Percentiles rank a stretch among this genome's conserved stretches.
Conservation (phyloP, 164 flowering plant genomes). For the Stephania cephalantha region DNA sequence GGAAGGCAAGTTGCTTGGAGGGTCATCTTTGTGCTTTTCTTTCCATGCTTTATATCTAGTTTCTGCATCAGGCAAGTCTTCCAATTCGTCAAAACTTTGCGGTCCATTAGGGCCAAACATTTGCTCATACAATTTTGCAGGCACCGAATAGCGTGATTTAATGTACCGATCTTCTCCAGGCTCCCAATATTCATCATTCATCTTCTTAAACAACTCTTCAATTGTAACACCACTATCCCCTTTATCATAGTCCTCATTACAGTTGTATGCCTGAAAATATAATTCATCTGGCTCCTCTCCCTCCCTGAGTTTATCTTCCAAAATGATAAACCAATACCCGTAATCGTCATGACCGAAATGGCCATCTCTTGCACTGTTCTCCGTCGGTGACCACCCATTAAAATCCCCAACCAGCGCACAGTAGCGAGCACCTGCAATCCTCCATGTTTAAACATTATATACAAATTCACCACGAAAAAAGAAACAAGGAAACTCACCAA, state of each 20-base stretch:
- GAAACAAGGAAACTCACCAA: neutral
- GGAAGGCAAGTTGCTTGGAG: conserved; percentile 61
- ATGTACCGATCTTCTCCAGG: conserved; percentile 81
- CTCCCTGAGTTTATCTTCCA: conserved; percentile 82
- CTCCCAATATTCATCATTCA: conserved; percentile 91
- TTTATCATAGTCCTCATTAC: conserved; percentile 86
- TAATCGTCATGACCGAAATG: conserved; percentile 82
- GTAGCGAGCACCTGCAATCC: conserved; percentile 72
- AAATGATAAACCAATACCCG: conserved; percentile 87
- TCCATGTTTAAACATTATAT: conserved; percentile 10
- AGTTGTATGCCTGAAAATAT: conserved; percentile 88
- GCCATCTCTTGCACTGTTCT: conserved; percentile 84
- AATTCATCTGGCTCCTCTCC: conserved; percentile 76
- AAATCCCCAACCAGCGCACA: conserved; percentile 89
- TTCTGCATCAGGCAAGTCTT: conserved; percentile 77
- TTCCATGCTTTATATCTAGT: conserved; percentile 80
- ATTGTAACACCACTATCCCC: conserved; percentile 80
- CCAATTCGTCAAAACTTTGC: conserved; percentile 76
- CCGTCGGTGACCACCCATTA: conserved; percentile 93
- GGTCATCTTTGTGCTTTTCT: conserved; percentile 83
- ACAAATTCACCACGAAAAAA: neutral
- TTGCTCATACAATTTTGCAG: conserved; percentile 82
- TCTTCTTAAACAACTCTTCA: conserved; percentile 61
- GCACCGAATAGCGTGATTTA: conserved; percentile 57
- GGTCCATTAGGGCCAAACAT: conserved; percentile 98